Evolutionary conservation across 176 grass and related monocot species (phyloP), one percentile per base, ranked within the genome.

Genomic region (Triticum turgidum): DNA sequence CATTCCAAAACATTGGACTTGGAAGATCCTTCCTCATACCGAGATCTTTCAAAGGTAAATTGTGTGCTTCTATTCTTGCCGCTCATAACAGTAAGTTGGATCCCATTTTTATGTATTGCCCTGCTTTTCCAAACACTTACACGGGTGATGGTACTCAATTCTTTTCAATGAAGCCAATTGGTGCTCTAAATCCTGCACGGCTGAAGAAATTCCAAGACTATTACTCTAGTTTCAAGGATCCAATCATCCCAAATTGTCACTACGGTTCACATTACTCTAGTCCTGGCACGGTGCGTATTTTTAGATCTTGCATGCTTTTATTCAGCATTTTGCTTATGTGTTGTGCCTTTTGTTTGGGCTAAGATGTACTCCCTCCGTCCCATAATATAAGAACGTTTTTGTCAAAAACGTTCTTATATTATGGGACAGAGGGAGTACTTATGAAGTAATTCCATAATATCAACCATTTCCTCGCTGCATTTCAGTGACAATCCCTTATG

Each of bases 231-330:
- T 90, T 92, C 77, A 88, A 89, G 52, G 97, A 99, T 94, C 97
- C 97, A 82, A 74, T 90, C 52, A 92, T 96, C 77, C 92, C 97
- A 61, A 98, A 96, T 79, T 98, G 94, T 87, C 97, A 98, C 65
- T 98, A 98, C 59, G 59, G 87, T 77, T 98, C 97, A 21, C 97
- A 98, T 84, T 98, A 98, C 78, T 98, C 97, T 64, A 94, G 85
- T 94, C 90, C 87, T 69, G 70, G 86, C 77, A 81, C 38, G 81
- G 89, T 91, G 68, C n/a, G 52, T 76, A 58, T 61, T 91, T 87
- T 65, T 65, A 68, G 33, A 45, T 79, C 51, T 47, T 79, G 30
- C 78, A 83, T 84, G 34, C 6, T 87, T 83, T 47, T 61, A 73
- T 79, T 87, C 25, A 85, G 79, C 18, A 24, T 44, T 79, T 78